Base-by-base conservation (phyloP, 148 eudicot genomes). In the Dysphania ambrosioides region DNA sequence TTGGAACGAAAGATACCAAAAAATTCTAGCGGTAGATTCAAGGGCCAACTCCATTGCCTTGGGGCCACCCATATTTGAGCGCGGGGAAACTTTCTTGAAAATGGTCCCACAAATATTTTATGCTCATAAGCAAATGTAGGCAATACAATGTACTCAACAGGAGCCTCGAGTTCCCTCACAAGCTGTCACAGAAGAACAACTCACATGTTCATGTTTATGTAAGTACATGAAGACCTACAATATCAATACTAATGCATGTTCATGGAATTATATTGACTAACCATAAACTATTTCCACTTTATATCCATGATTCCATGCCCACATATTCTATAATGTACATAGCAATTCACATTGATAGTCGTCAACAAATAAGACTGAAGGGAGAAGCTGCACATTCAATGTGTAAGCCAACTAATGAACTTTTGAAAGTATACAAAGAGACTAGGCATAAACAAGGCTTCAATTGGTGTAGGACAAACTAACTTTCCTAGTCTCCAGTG, bases 111-210 rank as follows among this genome's bases (percentile, higher is more conserved):
- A 69, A 96, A 96, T 74, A 96, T 96, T 78, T 96, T 96, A 81
- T 96, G 99, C 86, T 96, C 99, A 55, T 96, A 96, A 23, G 99
- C 99, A 79, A 96, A 96, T 63, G 99, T 96, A 78, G 99, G 97
- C 63, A 92, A 86, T 53, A 92, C 77, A 61, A 96, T 88, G 86
- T 89, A 90, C 67, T 96, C 97, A 59, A 96, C 95, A 29, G 99
- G 94, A 81, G 97, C 91, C 74, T 82, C 97, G 66, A 96, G 81
- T 80, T 96, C 99, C 83, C 87, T 92, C 78, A 96, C 72, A 73
- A 96, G 97, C 99, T 96, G 92, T 73, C 64, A 73, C 67, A 21
- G 47, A 32, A 74, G 42, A 70, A 36, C 34, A 66, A 23, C 26
- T 16, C 27, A 40, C 56, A 61, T 16, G 16, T 40, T 75, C 31